phyloP scores from a whole-genome alignment of 116 monocot genomes.

The Cymodocea nodosa region DNA sequence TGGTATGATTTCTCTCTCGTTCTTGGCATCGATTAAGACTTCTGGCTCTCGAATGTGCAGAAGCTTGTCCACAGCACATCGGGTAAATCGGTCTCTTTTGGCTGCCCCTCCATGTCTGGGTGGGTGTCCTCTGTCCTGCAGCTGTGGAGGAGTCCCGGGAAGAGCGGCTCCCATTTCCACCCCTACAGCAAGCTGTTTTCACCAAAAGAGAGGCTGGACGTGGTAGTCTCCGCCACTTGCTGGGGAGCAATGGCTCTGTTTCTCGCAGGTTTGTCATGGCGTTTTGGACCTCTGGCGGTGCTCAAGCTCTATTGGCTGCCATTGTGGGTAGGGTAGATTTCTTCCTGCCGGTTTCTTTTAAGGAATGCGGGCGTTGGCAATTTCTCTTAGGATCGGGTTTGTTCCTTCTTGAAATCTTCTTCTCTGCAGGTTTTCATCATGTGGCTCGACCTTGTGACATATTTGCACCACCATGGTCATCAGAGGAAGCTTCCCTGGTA shows the following conservation, averaged over 20 bases:
- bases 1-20: constrained; percentile 27
- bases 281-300: constrained; percentile 9
- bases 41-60: too few relatives aligned
- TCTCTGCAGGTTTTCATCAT: constrained; percentile 49
- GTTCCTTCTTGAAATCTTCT: not conserved
- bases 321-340: constrained; percentile 7
- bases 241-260: constrained; percentile 23
- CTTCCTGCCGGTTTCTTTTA: not conserved
- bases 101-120: not conserved
- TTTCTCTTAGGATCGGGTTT: not conserved
- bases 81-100: too few relatives aligned
- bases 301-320: constrained; percentile 41
- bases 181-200: constrained; percentile 36
- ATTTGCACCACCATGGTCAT: constrained; percentile 80
- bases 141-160: constrained; percentile 39
- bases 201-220: constrained; percentile 30
- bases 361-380: not conserved
- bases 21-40: too few relatives aligned
- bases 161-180: constrained; percentile 37
- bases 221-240: constrained; percentile 25
- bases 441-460: constrained; percentile 79
- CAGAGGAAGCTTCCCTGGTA: constrained; percentile 76
- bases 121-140: constrained; percentile 7
- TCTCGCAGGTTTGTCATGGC: constrained; percentile 14
- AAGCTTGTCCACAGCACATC: too few relatives aligned